These are phyloP conservation scores for Rhododendron mucronatum DNA, from an alignment of 148 eudicot genomes.

Conservation along the genomic window DNA sequence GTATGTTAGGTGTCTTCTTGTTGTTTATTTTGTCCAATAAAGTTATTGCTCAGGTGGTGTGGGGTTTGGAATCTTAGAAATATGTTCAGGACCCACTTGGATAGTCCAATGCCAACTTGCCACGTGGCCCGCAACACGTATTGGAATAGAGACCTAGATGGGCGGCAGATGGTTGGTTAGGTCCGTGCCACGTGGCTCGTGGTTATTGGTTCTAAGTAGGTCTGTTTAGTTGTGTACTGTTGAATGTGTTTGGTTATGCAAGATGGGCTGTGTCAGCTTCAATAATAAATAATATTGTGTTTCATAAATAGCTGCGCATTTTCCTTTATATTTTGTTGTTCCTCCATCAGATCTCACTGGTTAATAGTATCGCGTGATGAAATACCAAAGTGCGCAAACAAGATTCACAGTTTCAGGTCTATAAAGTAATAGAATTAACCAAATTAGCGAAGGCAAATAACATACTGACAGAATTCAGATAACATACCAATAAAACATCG, in stretches of 20 bases:
- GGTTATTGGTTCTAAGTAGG: conserved; percentile 12
- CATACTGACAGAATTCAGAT: neutral
- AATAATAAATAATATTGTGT: conserved; percentile 7
- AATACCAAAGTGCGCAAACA: neutral
- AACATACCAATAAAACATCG: neutral
- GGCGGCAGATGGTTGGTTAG: no score
- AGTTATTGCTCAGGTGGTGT: neutral
- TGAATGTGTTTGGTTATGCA: conserved; percentile 2
- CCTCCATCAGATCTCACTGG: neutral
- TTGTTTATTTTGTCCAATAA: neutral
- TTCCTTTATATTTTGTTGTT: neutral
- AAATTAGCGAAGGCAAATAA: neutral
- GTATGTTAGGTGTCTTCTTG: neutral
- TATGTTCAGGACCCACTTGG: conserved; percentile 6
- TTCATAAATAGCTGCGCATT: neutral
- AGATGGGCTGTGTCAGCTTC: conserved; percentile 3
- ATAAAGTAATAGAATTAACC: neutral
- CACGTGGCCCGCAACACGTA: neutral
- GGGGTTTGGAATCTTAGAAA: neutral
- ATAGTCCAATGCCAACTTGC: conserved; percentile 5
- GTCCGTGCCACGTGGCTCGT: neutral
- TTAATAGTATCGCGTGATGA: neutral
- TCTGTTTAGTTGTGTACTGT: neutral
- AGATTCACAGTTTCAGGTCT: neutral
- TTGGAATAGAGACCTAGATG: neutral